phyloP scores from a whole-genome alignment of 148 eudicot species.

The Nepenthes mirabilis region DNA sequence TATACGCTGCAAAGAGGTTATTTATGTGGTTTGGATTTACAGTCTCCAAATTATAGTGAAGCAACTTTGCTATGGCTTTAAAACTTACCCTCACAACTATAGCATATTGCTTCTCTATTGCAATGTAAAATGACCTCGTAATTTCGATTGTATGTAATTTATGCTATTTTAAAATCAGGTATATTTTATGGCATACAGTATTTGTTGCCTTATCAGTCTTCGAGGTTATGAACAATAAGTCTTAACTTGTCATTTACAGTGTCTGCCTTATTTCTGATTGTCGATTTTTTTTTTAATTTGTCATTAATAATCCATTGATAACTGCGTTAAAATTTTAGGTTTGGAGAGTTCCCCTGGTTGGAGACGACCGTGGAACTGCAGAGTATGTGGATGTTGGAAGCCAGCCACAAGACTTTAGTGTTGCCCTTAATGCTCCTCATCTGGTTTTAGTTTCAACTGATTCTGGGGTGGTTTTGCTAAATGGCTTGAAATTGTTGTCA shows the following conservation, averaged over 20 bases:
- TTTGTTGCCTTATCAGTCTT: too few relatives aligned
- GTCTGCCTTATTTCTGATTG: neutral
- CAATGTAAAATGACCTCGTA: too few relatives aligned
- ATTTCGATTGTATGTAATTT: too few relatives aligned
- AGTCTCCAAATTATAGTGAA: too few relatives aligned
- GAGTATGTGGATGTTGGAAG: slow-evolving; percentile 63
- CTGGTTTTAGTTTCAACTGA: slow-evolving; percentile 63
- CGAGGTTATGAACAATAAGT: too few relatives aligned
- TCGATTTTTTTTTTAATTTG: neutral
- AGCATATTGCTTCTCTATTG: too few relatives aligned
- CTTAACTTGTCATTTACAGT: neutral
- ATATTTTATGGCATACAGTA: too few relatives aligned
- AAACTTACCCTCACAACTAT: too few relatives aligned
- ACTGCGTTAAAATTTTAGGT: slow-evolving; percentile 24
- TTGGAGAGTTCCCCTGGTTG: slow-evolving; percentile 69
- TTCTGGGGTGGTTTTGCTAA: slow-evolving; percentile 66
- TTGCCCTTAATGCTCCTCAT: slow-evolving; percentile 54
- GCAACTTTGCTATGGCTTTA: too few relatives aligned
- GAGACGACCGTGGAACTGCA: slow-evolving; percentile 57
- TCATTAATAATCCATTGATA: neutral
- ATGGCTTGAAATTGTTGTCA: slow-evolving; percentile 55
- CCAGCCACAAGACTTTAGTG: slow-evolving; percentile 83
- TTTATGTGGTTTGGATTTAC: too few relatives aligned
- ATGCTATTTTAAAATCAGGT: too few relatives aligned
- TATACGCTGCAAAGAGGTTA: too few relatives aligned